phyloP scores from a whole-genome alignment of 2,329 filamentous ascomycete species.

The Aciculosporium take region DNA sequence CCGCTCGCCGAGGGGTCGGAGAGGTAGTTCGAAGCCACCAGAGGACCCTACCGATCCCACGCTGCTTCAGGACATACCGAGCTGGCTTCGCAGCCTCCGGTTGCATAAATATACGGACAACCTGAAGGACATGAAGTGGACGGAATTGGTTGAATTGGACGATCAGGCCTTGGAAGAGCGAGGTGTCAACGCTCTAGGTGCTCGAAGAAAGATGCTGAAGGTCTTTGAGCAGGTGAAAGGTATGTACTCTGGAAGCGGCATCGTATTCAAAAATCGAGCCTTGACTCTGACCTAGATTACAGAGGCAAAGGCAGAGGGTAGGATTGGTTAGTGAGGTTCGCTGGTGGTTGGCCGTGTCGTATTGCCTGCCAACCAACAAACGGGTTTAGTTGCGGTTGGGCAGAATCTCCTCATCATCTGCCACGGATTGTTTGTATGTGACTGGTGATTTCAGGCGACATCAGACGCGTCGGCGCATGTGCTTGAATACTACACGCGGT shows the following conservation, averaged over 20 bases:
- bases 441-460: not conserved
- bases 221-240: constrained; percentile 93
- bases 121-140: constrained; percentile 94
- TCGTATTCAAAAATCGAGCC: not conserved
- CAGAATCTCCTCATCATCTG: not conserved
- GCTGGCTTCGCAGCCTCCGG: constrained; percentile 85
- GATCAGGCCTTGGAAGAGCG: constrained; percentile 86
- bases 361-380: not conserved
- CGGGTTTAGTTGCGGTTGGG: not conserved
- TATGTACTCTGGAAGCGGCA: constrained; percentile 18
- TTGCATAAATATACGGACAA: constrained; percentile 99
- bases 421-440: not conserved
- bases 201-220: constrained; percentile 95
- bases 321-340: constrained; percentile 32
- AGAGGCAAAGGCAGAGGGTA: constrained; percentile 64
- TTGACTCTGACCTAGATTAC: constrained; percentile 10
- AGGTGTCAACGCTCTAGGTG: constrained; percentile 88
- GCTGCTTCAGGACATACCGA: constrained; percentile 86
- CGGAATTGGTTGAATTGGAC: constrained; percentile 78
- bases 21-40: constrained; percentile 91
- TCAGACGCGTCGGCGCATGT: not conserved
- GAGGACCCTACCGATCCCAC: constrained; percentile 90
- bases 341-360: not conserved
- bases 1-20: constrained; percentile 77
- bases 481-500: not conserved